Evolutionary conservation across 1,284 basidiomycete genomes (phyloP).

Genomic region (Moniliophthora roreri): DNA sequence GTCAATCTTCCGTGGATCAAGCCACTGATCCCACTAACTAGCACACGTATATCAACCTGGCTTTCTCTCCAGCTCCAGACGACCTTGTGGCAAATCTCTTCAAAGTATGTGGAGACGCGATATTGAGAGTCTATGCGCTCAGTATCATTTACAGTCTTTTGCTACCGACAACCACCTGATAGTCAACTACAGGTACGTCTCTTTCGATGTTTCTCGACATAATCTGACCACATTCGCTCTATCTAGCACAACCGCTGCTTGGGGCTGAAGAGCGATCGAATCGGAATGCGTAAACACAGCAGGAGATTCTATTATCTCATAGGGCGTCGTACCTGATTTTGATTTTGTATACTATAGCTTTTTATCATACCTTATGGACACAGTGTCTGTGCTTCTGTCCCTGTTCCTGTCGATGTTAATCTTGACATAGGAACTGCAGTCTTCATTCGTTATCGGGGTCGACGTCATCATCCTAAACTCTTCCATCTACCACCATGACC

Average conservation of each 20-base stretch:
- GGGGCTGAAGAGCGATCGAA: constrained; percentile 48
- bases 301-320: too few species aligned
- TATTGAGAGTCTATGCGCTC: constrained; percentile 3
- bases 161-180: constrained; percentile 92
- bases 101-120: constrained; percentile 53
- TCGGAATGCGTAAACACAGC: not conserved
- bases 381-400: too few species aligned
- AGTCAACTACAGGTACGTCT: constrained; percentile 87
- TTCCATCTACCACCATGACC: not conserved
- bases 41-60: constrained; percentile 99
- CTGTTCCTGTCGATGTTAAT: too few species aligned
- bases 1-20: not conserved
- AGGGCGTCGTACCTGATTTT: too few species aligned
- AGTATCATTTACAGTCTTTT: constrained; percentile 63
- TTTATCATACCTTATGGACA: too few species aligned
- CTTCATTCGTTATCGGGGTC: too few species aligned
- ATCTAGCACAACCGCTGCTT: constrained; percentile 66
- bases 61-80: constrained; percentile 92
- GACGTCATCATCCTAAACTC: too few species aligned
- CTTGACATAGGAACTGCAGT: too few species aligned
- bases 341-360: too few species aligned
- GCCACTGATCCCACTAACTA: constrained; percentile 30
- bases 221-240: not conserved
- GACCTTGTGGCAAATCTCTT: constrained; percentile 89
- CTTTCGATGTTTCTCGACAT: not conserved